Conservation (phyloP, 495 filamentous ascomycete genomes). For the Podospora appendiculata region DNA sequence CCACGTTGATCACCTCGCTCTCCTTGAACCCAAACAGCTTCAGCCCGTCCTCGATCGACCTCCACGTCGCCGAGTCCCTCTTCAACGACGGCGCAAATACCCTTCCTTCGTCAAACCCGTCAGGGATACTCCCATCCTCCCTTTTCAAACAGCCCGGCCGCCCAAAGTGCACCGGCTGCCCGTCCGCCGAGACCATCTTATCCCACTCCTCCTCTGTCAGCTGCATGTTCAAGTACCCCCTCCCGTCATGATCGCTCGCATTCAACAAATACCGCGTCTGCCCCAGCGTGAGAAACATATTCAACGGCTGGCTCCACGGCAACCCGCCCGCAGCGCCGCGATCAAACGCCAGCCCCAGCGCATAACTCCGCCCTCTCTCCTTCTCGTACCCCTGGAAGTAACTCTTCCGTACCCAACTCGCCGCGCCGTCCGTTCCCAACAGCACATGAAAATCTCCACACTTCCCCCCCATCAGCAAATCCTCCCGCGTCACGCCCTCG, state of each 20-base stretch:
- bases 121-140: constrained; percentile 22
- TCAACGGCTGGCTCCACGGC: constrained; percentile 31
- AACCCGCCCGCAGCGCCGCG: constrained; percentile 20
- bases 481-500: constrained; percentile 24
- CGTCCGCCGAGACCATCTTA: constrained; percentile 27
- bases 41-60: constrained; percentile 29
- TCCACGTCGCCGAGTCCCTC: constrained; percentile 23
- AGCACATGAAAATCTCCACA: constrained; percentile 31
- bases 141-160: constrained; percentile 21
- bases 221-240: constrained; percentile 34
- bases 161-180: constrained; percentile 29
- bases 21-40: constrained; percentile 35
- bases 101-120: constrained; percentile 19
- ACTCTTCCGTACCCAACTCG: constrained; percentile 23
- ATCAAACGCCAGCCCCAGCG: constrained; percentile 29
- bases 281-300: constrained; percentile 32
- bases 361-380: constrained; percentile 28
- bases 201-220: constrained; percentile 33
- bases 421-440: constrained; percentile 29
- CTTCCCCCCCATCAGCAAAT: constrained; percentile 21
- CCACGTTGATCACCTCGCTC: constrained; percentile 32
- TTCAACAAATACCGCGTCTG: constrained; percentile 32
- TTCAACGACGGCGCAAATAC: constrained; percentile 28
- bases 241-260: constrained; percentile 28
- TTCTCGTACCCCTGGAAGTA: constrained; percentile 34